Evolutionary conservation across 495 filamentous ascomycete genomes (phyloP).

Genomic region (Hyaloscypha bicolor): DNA sequence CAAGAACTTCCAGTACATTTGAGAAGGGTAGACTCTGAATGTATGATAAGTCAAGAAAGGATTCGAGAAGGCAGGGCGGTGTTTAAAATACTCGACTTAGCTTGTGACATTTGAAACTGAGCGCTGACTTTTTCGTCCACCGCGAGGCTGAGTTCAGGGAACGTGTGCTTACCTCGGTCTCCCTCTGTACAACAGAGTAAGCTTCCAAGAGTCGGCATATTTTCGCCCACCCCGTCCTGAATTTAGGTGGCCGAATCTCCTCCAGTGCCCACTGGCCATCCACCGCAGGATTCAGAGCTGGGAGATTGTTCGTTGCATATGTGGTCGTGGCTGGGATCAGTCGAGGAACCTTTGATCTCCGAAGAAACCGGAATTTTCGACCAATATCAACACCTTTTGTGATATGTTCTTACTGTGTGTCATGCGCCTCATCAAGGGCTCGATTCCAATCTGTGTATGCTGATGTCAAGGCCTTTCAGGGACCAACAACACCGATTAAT

Average conservation of each 20-base stretch:
- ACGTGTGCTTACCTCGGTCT: not conserved
- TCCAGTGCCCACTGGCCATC: not conserved
- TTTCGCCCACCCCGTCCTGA: not conserved
- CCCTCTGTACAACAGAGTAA: not conserved
- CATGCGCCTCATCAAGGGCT: not conserved
- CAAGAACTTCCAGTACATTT: too few relatives aligned
- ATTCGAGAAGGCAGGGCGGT: too few relatives aligned
- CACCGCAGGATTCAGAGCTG: not conserved
- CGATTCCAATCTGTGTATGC: constrained; percentile 1
- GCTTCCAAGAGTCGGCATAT: not conserved
- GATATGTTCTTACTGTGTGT: not conserved
- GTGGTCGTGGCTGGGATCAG: not conserved
- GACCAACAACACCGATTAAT: not conserved
- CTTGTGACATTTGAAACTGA: too few relatives aligned
- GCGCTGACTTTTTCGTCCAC: too few relatives aligned
- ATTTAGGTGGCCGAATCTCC: not conserved
- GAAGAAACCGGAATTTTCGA: not conserved
- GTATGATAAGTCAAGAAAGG: too few relatives aligned
- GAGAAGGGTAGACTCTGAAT: too few relatives aligned
- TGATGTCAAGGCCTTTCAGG: not conserved
- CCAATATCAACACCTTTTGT: constrained; percentile 3
- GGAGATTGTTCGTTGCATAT: not conserved
- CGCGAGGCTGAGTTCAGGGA: not conserved
- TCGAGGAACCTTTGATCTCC: not conserved
- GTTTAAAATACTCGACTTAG: too few relatives aligned